Base-by-base conservation (phyloP, 2,329 filamentous ascomycete genomes). In the Venturia pyrina region DNA sequence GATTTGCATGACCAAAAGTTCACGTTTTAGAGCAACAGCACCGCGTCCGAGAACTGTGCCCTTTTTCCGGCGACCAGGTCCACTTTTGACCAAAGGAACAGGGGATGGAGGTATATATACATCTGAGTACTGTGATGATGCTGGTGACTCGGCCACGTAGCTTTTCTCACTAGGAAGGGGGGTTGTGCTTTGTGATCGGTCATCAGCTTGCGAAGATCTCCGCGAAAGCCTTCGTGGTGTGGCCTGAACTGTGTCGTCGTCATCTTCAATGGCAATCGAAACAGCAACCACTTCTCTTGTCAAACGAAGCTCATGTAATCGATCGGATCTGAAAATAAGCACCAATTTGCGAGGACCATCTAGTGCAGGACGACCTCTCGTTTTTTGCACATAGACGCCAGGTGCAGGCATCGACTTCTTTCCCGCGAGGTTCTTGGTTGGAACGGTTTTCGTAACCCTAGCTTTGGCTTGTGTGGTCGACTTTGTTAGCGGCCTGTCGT, bases 1-100 rank as follows among this genome's bases (percentile, higher is more conserved):
- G 48, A 87, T 80, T 34, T 84, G 78, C 71, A 84, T 73, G 3
- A 87, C 75, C 40, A 86, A 81, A 21, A 79, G 79, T 64, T 76
- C 78, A 40, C 82, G 78, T 43, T 66, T 66, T n/a, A 59, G 60
- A 37, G 34, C 34, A 48, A 80, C 72, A 59, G 78, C 71, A 13
- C 82, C 82, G 37, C 75, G 76, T 65, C 68, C 63, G 69, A 76
- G 66, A 21, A 65, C 66, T 13, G 73, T 72, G 19, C 72, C 71
- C n/a, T 66, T 65, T 60, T 69, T 70, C 46, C 65, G 67, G 13
- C 63, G 53, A 21, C 53, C 61, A 34, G 57, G 56, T 28, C 4
- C 60, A 17, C 15, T 11, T 46, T 28, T 28, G 8, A 15, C 10
- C 8, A 21, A 6, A 24, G 37, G 37, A 5, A 13, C 37, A 46